These are phyloP conservation scores for Phytophthora kernoviae DNA, from an alignment of 352 stramenopile genomes.

Conservation along the genomic window DNA sequence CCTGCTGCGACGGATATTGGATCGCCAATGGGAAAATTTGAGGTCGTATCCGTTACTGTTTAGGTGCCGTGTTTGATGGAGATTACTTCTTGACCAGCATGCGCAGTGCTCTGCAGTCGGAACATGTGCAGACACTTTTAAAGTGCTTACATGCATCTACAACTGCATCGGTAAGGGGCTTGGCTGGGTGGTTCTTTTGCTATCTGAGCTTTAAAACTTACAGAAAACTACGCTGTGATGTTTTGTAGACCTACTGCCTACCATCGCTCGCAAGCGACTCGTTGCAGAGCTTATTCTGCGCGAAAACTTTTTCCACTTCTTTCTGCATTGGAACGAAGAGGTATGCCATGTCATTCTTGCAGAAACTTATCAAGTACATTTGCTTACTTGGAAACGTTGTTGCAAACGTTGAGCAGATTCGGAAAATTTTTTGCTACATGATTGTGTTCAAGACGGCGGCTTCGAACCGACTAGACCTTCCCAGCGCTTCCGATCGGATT, in stretches of 20 bases:
- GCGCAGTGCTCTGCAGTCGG: conserved; percentile 72
- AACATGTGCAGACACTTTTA: conserved; percentile 83
- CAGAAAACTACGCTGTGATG: background rate
- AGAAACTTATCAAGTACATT: background rate
- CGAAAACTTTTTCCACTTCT: conserved; percentile 89
- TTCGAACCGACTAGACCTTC: conserved; percentile 78
- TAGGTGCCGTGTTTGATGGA: conserved; percentile 61
- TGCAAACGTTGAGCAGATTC: conserved; percentile 46
- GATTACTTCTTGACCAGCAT: conserved; percentile 75
- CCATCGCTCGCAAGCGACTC: conserved; percentile 63
- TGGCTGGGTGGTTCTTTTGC: background rate
- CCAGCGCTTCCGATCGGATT: conserved; percentile 73
- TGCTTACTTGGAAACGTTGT: conserved; percentile 4
- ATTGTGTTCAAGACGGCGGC: conserved; percentile 84
- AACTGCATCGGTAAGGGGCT: conserved; percentile 71
- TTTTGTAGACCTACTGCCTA: conserved; percentile 63
- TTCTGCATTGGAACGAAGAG: conserved; percentile 91
- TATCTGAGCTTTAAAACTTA: background rate
- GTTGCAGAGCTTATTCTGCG: conserved; percentile 77
- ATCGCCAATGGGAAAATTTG: conserved; percentile 18
- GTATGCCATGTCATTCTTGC: conserved; percentile 26
- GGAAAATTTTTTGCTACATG: conserved; percentile 87
- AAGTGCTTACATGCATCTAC: conserved; percentile 87
- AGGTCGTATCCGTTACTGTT: conserved; percentile 42
- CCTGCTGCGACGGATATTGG: conserved; percentile 23